A percentile compares a stretch with the other conserved stretches of the same genome.
These are phyloP conservation scores for Rhytidhysteron rufulum DNA, from an alignment of 2,329 filamentous ascomycete species.

Conservation along the genomic window DNA sequence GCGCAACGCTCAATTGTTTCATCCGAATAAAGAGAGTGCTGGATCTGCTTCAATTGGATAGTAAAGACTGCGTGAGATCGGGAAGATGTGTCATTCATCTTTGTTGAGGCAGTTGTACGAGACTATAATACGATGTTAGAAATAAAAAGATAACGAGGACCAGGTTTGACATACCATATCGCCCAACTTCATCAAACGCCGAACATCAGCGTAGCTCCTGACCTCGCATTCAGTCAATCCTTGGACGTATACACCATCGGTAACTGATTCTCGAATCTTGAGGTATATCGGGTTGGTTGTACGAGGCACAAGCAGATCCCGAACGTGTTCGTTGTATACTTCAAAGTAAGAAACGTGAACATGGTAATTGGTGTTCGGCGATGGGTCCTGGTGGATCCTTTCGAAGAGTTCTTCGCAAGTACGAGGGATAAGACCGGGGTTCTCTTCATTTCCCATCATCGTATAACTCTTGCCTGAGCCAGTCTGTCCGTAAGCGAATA, in stretches of 20 bases:
- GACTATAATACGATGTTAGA: constrained; percentile 42
- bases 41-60: constrained; percentile 96
- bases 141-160: not conserved
- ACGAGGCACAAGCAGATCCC: constrained; percentile 80
- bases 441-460: constrained; percentile 85
- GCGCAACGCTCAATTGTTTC: constrained; percentile 94
- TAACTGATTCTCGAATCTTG: constrained; percentile 93
- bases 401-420: constrained; percentile 96
- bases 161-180: constrained; percentile 52
- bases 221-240: constrained; percentile 92
- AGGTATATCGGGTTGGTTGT: constrained; percentile 83
- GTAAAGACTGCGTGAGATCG: constrained; percentile 97
- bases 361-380: constrained; percentile 91
- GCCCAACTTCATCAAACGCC: constrained; percentile 85
- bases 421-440: constrained; percentile 87
- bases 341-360: constrained; percentile 98
- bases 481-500: constrained; percentile 97
- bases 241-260: constrained; percentile 94
- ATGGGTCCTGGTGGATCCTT: constrained; percentile 79
- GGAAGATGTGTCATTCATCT: constrained; percentile 99
- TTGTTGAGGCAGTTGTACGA: constrained; percentile 86
- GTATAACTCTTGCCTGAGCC: constrained; percentile 98
- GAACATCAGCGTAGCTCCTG: constrained; percentile 78
- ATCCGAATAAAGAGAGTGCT: constrained; percentile 95
- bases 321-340: constrained; percentile 98